Evolutionary conservation across 148 eudicot species (phyloP), one percentile per base, ranked within the genome.

Genomic region (Nepenthes mirabilis): DNA sequence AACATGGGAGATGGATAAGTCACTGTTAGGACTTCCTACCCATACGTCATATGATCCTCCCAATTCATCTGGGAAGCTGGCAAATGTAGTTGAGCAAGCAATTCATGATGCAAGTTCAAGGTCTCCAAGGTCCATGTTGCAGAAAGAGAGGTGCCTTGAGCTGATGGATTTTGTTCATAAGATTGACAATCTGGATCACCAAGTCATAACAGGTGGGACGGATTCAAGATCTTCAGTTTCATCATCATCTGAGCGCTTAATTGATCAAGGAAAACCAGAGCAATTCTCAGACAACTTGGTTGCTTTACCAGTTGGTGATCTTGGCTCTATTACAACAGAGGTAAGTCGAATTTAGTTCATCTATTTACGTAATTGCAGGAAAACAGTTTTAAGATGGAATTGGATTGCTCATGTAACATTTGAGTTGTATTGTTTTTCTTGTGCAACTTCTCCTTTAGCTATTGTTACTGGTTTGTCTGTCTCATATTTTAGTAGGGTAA

Each of bases 211-310:
- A 40, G 45, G 8, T 40, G 45, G 6, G 6, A 4, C 34, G 10
- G 75, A 64, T 37, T 56, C 68, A 32, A 36, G 58, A 50, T 75
- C 79, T 6, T 70, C 79, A 43, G 37, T 36, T 0, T 64, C 77
- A 8, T 66, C 72, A 8, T 71, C 72, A 7, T 67, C 72, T 7
- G 74, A 74, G 40, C 43, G 61, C 48, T 47, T 66, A 14, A 43
- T 54, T 56, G 63, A 70, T 45, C 66, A 55, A 36, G 58, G 51
- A 36, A 71, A 58, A 70, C 37, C 65, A 5, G 71, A 58, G 57
- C 65, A 70, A 36, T 45, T 65, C 43, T 65, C 64, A 0, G 74
- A 53, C 51, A 65, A 61, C 64, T 75, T 65, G 47, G 65, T 65
- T 52, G 65, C 47, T 56, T 32, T 64, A 11, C 62, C 77, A 47